A percentile compares a stretch with the other conserved stretches of the same genome.
These are phyloP conservation scores for Phoma herbarum DNA, from an alignment of 2,329 filamentous ascomycete genomes.

Conservation along the genomic window DNA sequence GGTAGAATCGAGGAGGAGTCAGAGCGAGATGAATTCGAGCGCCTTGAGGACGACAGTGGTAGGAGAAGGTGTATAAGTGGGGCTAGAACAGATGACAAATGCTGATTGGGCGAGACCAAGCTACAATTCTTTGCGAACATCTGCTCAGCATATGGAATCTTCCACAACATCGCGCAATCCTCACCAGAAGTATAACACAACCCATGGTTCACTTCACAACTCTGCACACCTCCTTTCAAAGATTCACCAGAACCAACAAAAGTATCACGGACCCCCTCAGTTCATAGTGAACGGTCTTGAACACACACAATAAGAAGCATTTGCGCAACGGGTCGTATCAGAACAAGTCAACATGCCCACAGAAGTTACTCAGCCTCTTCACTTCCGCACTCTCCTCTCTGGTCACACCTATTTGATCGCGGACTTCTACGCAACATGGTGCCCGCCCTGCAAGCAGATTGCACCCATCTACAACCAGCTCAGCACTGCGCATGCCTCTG, in stretches of 20 bases:
- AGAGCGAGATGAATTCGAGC: neutral
- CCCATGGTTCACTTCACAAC: neutral
- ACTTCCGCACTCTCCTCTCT: conserved; percentile 49
- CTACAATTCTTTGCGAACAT: conserved; percentile 1
- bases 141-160: conserved; percentile 17
- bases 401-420: conserved; percentile 54
- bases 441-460: conserved; percentile 65
- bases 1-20: neutral
- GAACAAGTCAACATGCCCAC: conserved; percentile 38
- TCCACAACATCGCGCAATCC: conserved; percentile 17
- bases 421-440: conserved; percentile 65
- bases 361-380: conserved; percentile 43
- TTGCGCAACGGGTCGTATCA: neutral
- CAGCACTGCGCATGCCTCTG: conserved; percentile 57
- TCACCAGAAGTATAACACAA: neutral
- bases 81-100: conserved; percentile 34
- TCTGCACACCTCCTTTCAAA: neutral
- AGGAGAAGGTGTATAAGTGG: neutral
- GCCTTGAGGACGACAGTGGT: neutral
- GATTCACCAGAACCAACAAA: neutral
- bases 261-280: neutral
- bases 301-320: neutral
- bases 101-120: conserved; percentile 19
- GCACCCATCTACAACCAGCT: conserved; percentile 62
- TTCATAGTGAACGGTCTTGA: neutral